phyloP scores from a whole-genome alignment of 2,329 filamentous ascomycete genomes.

The Phaeosphaeriaceae sp. region DNA sequence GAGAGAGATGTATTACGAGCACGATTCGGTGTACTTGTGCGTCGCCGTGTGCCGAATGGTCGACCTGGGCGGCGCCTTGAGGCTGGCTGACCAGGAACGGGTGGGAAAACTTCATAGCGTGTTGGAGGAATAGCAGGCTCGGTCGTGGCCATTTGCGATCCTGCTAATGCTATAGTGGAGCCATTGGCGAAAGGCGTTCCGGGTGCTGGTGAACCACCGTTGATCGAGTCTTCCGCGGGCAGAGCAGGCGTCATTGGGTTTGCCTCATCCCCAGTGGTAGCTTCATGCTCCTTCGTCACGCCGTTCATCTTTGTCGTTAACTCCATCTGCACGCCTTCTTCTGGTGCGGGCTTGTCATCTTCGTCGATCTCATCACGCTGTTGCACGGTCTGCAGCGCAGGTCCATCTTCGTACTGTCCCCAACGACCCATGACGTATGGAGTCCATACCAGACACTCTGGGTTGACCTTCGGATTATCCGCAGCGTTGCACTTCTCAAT shows the following conservation, averaged over 20 bases:
- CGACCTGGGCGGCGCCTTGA: constrained; percentile 45
- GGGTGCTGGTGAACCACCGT: constrained; percentile 41
- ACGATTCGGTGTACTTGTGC: constrained; percentile 46
- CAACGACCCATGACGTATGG: constrained; percentile 95
- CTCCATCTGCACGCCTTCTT: constrained; percentile 55
- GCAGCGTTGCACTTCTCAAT: constrained; percentile 90
- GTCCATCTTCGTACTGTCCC: constrained; percentile 82
- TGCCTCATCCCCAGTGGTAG: constrained; percentile 18
- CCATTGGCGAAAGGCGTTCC: constrained; percentile 43
- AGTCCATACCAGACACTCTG: constrained; percentile 86
- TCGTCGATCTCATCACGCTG: constrained; percentile 77
- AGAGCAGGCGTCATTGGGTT: constrained; percentile 29
- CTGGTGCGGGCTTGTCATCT: constrained; percentile 48
- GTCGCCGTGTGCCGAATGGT: constrained; percentile 48
- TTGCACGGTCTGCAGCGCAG: constrained; percentile 83
- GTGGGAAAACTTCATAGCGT: constrained; percentile 81
- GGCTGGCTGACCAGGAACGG: constrained; percentile 61
- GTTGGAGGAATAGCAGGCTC: constrained; percentile 67
- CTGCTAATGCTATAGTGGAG: constrained; percentile 36
- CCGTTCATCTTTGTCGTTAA: constrained; percentile 35
- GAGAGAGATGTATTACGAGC: constrained; percentile 31
- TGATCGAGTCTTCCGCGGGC: constrained; percentile 36
- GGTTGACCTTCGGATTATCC: constrained; percentile 83
- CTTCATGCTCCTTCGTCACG: constrained; percentile 21
- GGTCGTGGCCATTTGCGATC: constrained; percentile 36